A percentile compares a stretch with the other conserved stretches of the same genome.
phyloP scores from a whole-genome alignment of 2,329 filamentous ascomycete genomes.

The Cordyceps tenuipes region DNA sequence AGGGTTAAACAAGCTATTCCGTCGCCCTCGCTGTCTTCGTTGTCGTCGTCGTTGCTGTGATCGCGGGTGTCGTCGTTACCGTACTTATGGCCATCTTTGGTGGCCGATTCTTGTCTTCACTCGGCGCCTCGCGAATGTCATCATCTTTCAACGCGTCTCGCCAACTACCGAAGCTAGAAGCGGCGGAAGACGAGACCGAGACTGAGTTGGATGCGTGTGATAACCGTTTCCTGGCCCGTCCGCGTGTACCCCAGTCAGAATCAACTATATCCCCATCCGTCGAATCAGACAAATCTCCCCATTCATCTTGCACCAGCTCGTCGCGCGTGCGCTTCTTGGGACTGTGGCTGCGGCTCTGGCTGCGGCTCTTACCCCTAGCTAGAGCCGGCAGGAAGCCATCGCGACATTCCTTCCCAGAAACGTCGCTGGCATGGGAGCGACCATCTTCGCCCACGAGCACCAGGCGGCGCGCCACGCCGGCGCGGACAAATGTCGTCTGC shows the following conservation, averaged over 20 bases:
- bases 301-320: not conserved
- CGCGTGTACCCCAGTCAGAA: not conserved
- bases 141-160: not conserved
- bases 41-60: not conserved
- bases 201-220: not conserved
- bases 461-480: not conserved
- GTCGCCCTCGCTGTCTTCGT: not conserved
- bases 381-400: not conserved
- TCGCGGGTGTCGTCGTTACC: not conserved
- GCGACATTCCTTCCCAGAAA: not conserved
- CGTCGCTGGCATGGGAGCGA: not conserved
- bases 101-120: not conserved
- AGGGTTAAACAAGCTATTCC: not conserved
- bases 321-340: not conserved
- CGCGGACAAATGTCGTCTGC: not conserved
- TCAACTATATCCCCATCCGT: not conserved
- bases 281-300: not conserved
- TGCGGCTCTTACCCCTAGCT: not conserved
- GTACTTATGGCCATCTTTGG: not conserved
- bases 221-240: not conserved
- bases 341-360: not conserved
- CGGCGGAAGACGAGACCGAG: not conserved
- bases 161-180: not conserved
- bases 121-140: not conserved
- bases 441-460: not conserved